These are phyloP conservation scores for Populus hybrid DNA, from an alignment of 441 rosid species.

Conservation along the genomic window DNA sequence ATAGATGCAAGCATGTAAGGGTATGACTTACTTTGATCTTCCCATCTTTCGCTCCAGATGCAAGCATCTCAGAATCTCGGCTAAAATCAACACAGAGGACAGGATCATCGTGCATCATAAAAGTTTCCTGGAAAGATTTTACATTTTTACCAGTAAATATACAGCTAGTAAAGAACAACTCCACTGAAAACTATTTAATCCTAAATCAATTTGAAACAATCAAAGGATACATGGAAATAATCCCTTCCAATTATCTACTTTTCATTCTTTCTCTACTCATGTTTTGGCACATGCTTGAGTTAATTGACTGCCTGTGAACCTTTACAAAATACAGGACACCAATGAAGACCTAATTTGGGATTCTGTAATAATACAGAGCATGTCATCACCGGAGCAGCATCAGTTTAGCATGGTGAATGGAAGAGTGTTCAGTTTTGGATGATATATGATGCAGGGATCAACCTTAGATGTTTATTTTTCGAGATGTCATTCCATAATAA, in stretches of 20 bases:
- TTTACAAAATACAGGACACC: not conserved
- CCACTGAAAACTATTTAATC: not conserved
- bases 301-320: not conserved
- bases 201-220: not conserved
- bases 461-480: not conserved
- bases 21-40: slow-evolving; percentile 71
- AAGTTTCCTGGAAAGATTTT: slow-evolving; percentile 71
- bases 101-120: slow-evolving; percentile 99
- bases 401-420: not conserved
- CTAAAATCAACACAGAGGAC: slow-evolving; percentile 98
- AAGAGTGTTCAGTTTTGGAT: not conserved
- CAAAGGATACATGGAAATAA: no score
- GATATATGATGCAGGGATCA: not conserved
- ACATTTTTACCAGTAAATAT: slow-evolving; percentile 10
- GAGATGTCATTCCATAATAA: not conserved
- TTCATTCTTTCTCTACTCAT: not conserved
- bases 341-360: not conserved
- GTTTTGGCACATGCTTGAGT: not conserved
- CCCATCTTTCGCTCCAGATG: slow-evolving; percentile 98
- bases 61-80: slow-evolving; percentile 97
- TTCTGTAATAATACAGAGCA: slow-evolving; percentile 13
- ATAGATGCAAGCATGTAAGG: slow-evolving; percentile 17
- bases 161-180: not conserved
- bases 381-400: slow-evolving; percentile 17
- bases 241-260: not conserved